Evolutionary conservation across 768 basidiomycete genomes (phyloP).

Genomic region (Termitomyces heimii): DNA sequence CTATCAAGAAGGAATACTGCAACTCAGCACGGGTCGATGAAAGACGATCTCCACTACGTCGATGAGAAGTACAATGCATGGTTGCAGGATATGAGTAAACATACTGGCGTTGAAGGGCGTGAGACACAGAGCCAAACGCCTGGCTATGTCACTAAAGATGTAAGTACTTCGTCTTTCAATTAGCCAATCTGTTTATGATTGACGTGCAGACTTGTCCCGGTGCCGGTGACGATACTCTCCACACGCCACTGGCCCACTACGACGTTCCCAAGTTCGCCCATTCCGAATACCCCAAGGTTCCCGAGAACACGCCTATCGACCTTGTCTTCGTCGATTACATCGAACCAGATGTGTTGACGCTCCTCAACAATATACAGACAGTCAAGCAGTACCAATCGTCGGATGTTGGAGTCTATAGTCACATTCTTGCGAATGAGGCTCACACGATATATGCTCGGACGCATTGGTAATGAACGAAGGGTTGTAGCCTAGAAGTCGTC

Average conservation of each 20-base stretch:
- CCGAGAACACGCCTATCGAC: constrained; percentile 51
- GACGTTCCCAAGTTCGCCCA: constrained; percentile 51
- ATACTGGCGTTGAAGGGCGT: constrained; percentile 29
- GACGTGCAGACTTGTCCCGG: constrained; percentile 56
- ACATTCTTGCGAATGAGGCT: constrained; percentile 41
- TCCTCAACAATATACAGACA: constrained; percentile 52
- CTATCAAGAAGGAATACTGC: constrained; percentile 7
- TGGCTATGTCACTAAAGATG: constrained; percentile 63
- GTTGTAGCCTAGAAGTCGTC: background rate
- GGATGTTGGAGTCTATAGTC: constrained; percentile 53
- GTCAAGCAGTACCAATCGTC: constrained; percentile 39
- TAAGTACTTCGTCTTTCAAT: background rate
- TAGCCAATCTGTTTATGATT: background rate
- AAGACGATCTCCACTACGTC: constrained; percentile 11
- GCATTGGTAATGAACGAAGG: constrained; percentile 30
- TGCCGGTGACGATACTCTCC: constrained; percentile 66
- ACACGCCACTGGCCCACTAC: constrained; percentile 56
- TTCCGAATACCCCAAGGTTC: constrained; percentile 45
- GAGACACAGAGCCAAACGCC: constrained; percentile 50
- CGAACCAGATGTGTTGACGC: constrained; percentile 38
- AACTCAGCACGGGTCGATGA: constrained; percentile 21
- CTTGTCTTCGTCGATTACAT: constrained; percentile 77
- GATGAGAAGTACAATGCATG: constrained; percentile 27
- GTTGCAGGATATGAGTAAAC: constrained; percentile 51
- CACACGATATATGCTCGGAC: constrained; percentile 53